Base-by-base conservation (phyloP, 768 basidiomycete species). In the Hemileccinum rubropunctum region DNA sequence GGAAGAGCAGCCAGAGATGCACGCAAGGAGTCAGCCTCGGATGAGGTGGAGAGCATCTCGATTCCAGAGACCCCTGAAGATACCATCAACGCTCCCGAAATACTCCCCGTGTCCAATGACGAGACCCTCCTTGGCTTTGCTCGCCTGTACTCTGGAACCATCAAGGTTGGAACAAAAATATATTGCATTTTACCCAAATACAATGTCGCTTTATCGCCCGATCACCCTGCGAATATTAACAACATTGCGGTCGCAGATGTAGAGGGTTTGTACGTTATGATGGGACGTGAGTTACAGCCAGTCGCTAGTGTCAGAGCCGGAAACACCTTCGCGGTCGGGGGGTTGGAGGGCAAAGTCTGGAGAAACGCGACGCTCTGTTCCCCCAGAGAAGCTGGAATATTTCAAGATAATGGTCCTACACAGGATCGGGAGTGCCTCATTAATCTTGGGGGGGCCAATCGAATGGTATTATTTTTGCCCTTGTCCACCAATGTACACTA, bases 91-190 rank as follows among this genome's bases (percentile, higher is more conserved):
- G 17, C 14, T 43, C 37, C 42, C 3, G 56, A 48, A 42, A 15
- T 3, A 26, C 32, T 17, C 15, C 32, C 35, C 6, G 37, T 48
- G 3, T 23, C 44, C n/a, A 46, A 56, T 49, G 58, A 56, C 14
- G 94, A 98, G 66, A 77, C 82, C 4, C 72, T 97, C 20, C 80
- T 99, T 17, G 97, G 95, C 5, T 99, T 99, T 68, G 87, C 95
- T 7, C 81, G 97, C 39, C 75, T 99, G 32, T 99, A 95, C 69
- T 93, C 93, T 17, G 97, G 97, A 15, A 86, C 83, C 4, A 75
- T 99, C 41, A 73, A 76, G 17, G 73, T 74, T 8, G 87, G 88
- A 14, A 76, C 78, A 6, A 71, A 72, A 3, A 69, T 98, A 18
- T 82, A 82, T 53, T 88, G 83, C 50, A 72, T 95, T 18, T 74